Percentiles rank a stretch among this genome's conserved stretches.
Conservation (phyloP, 768 basidiomycete genomes). For the Collybia sp. region DNA sequence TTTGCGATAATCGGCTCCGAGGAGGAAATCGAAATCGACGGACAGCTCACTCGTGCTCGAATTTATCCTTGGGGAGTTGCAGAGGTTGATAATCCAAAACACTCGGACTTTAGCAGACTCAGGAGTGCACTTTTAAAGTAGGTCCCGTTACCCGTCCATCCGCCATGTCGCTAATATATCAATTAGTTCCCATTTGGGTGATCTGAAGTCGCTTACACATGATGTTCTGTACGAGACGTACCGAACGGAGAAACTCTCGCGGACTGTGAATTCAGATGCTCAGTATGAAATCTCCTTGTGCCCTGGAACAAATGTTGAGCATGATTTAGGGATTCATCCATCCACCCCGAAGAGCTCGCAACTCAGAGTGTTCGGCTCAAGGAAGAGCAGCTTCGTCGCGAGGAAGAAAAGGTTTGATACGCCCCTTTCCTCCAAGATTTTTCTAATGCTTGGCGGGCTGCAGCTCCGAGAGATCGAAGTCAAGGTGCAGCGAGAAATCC, state of each 20-base stretch:
- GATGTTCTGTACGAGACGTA: constrained; percentile 96
- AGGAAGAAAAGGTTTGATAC: constrained; percentile 81
- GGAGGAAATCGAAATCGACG: constrained; percentile 92
- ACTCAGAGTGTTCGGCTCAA: constrained; percentile 96
- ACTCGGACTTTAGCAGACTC: constrained; percentile 96
- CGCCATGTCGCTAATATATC: constrained; percentile 5
- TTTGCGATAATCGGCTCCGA: constrained; percentile 98
- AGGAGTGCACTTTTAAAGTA: constrained; percentile 89
- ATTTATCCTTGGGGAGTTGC: constrained; percentile 99
- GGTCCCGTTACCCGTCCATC: constrained; percentile 12
- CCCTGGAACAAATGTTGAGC: constrained; percentile 17
- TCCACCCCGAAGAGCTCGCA: constrained; percentile 94
- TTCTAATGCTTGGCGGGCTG: neutral
- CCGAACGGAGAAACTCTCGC: constrained; percentile 94
- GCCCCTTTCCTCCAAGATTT: too few relatives aligned
- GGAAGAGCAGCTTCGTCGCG: constrained; percentile 95
- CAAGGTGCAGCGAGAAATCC: constrained; percentile 96
- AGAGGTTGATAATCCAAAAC: constrained; percentile 98
- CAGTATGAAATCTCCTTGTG: constrained; percentile 40
- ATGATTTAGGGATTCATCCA: constrained; percentile 68
- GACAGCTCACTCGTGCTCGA: constrained; percentile 86
- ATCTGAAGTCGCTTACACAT: constrained; percentile 91
- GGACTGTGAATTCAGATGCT: constrained; percentile 79
- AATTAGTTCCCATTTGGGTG: constrained; percentile 84
- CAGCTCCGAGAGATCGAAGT: constrained; percentile 96